Evolutionary conservation across 129 eudicot species (phyloP).

Genomic region (Arctium minus): DNA sequence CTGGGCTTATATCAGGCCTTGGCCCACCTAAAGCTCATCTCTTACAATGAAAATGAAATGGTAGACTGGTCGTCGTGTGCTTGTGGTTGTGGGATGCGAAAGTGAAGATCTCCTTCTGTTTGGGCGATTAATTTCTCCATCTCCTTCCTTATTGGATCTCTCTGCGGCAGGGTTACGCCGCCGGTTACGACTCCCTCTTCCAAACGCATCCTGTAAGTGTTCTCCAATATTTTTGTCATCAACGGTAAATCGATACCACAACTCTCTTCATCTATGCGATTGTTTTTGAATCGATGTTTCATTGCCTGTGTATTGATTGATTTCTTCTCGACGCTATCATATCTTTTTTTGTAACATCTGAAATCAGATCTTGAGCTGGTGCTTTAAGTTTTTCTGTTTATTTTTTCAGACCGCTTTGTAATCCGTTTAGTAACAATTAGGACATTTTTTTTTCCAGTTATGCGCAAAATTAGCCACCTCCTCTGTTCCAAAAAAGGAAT

Average conservation of each 20-base stretch:
- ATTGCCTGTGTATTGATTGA: not conserved
- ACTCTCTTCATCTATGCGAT: not conserved
- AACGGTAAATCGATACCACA: not conserved
- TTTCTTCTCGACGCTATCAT: not conserved
- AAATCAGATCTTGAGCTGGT: slow-evolving; percentile 1
- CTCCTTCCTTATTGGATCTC: slow-evolving; percentile 14
- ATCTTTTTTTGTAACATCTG: not conserved
- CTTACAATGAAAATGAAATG: not conserved
- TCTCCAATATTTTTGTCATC: not conserved
- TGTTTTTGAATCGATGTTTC: not conserved
- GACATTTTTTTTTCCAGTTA: not conserved
- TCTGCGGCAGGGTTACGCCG: slow-evolving; percentile 14
- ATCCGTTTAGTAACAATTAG: not conserved
- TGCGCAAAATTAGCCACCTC: not conserved
- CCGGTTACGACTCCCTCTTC: slow-evolving; percentile 1
- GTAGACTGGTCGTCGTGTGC: not conserved
- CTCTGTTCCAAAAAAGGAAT: not conserved
- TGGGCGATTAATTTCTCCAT: not conserved
- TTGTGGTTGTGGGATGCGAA: slow-evolving; percentile 6
- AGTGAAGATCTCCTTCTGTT: not conserved
- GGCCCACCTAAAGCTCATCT: not conserved
- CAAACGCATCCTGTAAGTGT: slow-evolving; percentile 12
- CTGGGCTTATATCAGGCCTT: not conserved
- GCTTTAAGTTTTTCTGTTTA: not conserved
- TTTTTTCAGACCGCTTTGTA: not conserved